Base-by-base conservation (phyloP, 1,139 yeast genomes). In the Arxiozyma bovina region DNA sequence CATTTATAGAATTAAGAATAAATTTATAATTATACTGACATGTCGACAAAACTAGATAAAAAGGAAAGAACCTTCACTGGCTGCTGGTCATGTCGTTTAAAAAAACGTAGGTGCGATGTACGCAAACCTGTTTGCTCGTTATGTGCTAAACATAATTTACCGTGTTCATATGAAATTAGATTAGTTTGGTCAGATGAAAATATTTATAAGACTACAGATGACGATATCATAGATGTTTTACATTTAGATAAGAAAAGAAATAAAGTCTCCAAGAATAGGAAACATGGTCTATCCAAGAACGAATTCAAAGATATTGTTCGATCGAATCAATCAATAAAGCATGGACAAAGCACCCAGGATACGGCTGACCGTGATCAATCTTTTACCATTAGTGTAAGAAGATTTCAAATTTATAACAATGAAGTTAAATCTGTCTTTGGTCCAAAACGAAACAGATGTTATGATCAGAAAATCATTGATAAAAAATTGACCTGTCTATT, bases 81-180 rank as follows among this genome's bases (percentile, higher is more conserved):
- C 8, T 66, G 70, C 54, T 66, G 70, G 70, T 65, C 68, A 11
- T 66, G 70, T 45, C 53, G 70, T 46, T 60, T 62, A 25, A 65
- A 63, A 53, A 66, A 66, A 50, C 58, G 67, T 30, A 60, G 63
- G 42, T 66, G 70, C 54, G 69, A 66, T 52, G 62, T 63, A 49
- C 44, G 44, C 2, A 63, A 57, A 53, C 68, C 68, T 1, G 40
- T 55, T 20, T 66, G 70, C 42, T 54, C 66, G 1, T 45, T 61
- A 20, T 66, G 70, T 48, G 48, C 54, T 21, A 60, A 56, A 42
- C 63, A 64, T 45, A 58, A 60, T 17, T 62, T 59, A 42, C 51
- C 49, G 12, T 66, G 70, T 46, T 61, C 65, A 27, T 66, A 63
- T 55, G 69, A 66, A 50, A 59, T 66, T n/a, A 56, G 64, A 48